Conservation (phyloP, 352 stramenopile species). For the Pilasporangium apinafurcum region DNA sequence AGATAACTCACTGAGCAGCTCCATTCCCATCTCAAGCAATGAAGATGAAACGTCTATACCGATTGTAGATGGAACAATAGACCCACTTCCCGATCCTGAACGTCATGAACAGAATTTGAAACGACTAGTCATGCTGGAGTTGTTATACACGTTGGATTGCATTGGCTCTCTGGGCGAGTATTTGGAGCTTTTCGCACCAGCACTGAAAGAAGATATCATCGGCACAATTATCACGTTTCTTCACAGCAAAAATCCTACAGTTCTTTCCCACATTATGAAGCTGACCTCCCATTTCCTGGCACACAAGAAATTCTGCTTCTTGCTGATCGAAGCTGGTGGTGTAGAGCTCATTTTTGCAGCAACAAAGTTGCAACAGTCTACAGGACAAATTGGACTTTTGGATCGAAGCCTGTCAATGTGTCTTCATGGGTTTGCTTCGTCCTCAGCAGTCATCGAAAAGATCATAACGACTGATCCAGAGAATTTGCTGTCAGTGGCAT, state of each 20-base stretch:
- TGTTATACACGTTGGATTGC: constrained; percentile 80
- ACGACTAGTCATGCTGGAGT: constrained; percentile 71
- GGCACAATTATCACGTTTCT: constrained; percentile 80
- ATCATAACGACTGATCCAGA: constrained; percentile 52
- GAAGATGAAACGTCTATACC: too few relatives aligned
- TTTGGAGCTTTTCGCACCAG: constrained; percentile 74
- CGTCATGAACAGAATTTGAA: constrained; percentile 78
- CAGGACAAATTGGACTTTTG: constrained; percentile 47
- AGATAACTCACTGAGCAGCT: too few relatives aligned
- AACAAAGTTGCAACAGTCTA: constrained; percentile 46
- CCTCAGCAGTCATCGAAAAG: constrained; percentile 68
- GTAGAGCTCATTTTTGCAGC: constrained; percentile 66
- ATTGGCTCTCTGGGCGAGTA: constrained; percentile 83
- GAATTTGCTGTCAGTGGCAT: constrained; percentile 52
- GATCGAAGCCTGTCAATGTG: constrained; percentile 83
- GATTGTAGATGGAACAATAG: too few relatives aligned
- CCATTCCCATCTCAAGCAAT: too few relatives aligned
- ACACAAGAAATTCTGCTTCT: constrained; percentile 83
- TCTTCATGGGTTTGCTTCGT: constrained; percentile 78
- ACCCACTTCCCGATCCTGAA: constrained; percentile 23
- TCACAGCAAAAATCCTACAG: constrained; percentile 73
- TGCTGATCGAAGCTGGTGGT: constrained; percentile 65
- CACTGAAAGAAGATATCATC: constrained; percentile 79
- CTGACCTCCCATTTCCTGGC: constrained; percentile 80
- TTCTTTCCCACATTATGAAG: constrained; percentile 79